Conservation (phyloP, 2,329 filamentous ascomycete genomes). For the Cladobotryum mycophilum region DNA sequence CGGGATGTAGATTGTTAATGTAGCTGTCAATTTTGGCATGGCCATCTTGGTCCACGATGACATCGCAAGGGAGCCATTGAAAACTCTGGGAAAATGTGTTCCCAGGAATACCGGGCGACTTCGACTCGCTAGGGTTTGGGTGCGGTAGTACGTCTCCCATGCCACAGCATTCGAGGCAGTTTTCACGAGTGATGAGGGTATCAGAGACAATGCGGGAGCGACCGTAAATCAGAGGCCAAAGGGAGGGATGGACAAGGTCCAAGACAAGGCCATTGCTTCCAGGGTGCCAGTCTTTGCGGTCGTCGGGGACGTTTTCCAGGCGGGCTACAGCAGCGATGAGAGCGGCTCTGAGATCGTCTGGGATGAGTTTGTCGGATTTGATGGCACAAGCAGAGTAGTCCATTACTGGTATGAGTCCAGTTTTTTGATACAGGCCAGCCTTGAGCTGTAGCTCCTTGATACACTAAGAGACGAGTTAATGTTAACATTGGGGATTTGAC, state of each 20-base stretch:
- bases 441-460: conserved; percentile 29
- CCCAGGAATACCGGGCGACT: not conserved
- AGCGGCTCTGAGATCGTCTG: conserved; percentile 21
- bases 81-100: conserved; percentile 22
- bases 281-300: conserved; percentile 55
- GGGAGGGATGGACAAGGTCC: conserved; percentile 57
- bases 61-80: conserved; percentile 46
- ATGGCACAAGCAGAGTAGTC: conserved; percentile 27
- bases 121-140: not conserved
- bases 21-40: conserved; percentile 40
- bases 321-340: conserved; percentile 37
- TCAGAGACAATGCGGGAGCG: conserved; percentile 29
- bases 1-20: conserved; percentile 48
- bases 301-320: conserved; percentile 46
- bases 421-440: conserved; percentile 26
- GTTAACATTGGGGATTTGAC: not conserved
- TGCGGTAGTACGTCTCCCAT: conserved; percentile 24
- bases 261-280: conserved; percentile 50
- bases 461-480: conserved; percentile 17
- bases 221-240: conserved; percentile 55
- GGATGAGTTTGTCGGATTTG: conserved; percentile 29
- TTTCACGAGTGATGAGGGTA: conserved; percentile 28
- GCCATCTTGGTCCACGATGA: conserved; percentile 33
- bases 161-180: conserved; percentile 30
- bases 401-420: conserved; percentile 27